Conservation (phyloP, 306 rosid species). For the Astragalus glycyphyllos region DNA sequence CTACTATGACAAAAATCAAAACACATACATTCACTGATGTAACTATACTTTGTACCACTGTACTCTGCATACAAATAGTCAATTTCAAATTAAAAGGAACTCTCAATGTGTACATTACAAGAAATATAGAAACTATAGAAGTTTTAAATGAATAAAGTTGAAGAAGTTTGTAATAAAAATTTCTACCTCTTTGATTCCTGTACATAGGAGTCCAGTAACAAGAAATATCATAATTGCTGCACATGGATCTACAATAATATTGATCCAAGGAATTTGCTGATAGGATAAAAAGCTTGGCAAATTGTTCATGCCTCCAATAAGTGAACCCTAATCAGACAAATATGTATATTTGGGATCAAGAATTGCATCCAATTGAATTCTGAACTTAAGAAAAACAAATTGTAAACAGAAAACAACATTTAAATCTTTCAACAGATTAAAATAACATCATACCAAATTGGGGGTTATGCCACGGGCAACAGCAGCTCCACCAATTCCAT, state of each 20-base stretch:
- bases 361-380: no score
- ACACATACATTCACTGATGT: constrained; percentile 83
- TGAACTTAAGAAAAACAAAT: no score
- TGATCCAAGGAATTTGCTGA: constrained; percentile 68
- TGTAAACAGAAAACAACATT: neutral
- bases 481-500: constrained; percentile 82
- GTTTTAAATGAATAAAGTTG: no score
- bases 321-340: constrained; percentile 64
- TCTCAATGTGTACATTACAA: neutral
- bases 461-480: constrained; percentile 99
- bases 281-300: constrained; percentile 73
- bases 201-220: constrained; percentile 76
- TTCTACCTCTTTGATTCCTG: constrained; percentile 90
- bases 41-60: constrained; percentile 69
- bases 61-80: constrained; percentile 66
- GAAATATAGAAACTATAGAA: no score
- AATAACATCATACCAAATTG: constrained; percentile 65
- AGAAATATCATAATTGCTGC: constrained; percentile 72
- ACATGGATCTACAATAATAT: constrained; percentile 80
- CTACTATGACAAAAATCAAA: constrained; percentile 78
- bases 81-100: constrained; percentile 25
- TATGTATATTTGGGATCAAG: no score
- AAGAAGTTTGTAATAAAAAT: neutral
- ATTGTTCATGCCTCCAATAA: constrained; percentile 76
- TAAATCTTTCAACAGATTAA: neutral